Conservation (phyloP, 306 rosid species). For the Vachellia collinsii region DNA sequence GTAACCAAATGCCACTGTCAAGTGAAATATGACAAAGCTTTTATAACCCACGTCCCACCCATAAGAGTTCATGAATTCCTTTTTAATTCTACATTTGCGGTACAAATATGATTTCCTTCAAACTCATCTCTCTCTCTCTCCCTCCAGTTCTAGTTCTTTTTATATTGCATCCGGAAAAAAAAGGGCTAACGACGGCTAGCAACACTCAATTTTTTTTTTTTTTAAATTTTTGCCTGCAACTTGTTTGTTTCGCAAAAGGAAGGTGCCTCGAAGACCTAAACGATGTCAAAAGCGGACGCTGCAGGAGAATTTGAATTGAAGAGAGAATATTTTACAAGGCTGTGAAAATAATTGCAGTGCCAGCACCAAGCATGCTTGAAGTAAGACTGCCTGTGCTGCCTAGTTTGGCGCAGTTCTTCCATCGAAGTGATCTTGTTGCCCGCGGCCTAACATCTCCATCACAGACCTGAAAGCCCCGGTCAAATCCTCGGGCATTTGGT, state of each 20-base stretch:
- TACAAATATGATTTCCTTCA: neutral
- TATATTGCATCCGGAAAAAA: neutral
- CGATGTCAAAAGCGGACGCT: neutral
- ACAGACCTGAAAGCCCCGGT: slow-evolving; percentile 64
- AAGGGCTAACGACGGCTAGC: neutral
- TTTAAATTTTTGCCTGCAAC: no score
- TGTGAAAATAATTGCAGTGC: slow-evolving; percentile 27
- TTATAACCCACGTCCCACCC: neutral
- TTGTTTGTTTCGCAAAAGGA: no score
- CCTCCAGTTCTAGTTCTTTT: neutral
- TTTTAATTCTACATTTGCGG: no score
- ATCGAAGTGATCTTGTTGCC: slow-evolving; percentile 50
- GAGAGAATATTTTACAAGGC: slow-evolving; percentile 2
- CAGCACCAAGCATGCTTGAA: slow-evolving; percentile 4
- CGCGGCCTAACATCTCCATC: slow-evolving; percentile 69
- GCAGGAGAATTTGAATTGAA: neutral
- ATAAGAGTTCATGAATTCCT: neutral
- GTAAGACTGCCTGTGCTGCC: neutral
- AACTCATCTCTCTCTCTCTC: neutral
- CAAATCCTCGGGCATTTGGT: slow-evolving; percentile 68
- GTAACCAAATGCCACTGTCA: neutral
- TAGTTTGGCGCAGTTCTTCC: slow-evolving; percentile 66
- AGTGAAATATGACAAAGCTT: no score
- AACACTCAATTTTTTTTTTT: no score
- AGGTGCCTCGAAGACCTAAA: neutral